A percentile compares a stretch with the other conserved stretches of the same genome.
Conservation (phyloP, 164 flowering plant species). For the Paratinospora sagittata region DNA sequence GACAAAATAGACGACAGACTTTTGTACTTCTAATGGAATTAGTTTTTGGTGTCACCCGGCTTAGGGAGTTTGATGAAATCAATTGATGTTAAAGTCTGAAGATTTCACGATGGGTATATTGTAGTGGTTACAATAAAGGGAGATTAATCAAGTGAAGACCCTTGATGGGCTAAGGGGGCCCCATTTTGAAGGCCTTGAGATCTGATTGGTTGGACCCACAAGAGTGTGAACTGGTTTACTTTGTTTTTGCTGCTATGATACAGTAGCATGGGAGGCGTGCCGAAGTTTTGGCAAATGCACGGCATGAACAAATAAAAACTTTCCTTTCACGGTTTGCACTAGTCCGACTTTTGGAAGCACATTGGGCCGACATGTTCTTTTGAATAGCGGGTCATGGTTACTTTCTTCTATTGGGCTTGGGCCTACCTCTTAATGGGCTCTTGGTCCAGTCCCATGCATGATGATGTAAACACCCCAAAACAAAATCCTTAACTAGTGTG, state of each 20-base stretch:
- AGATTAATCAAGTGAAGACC: too few species aligned
- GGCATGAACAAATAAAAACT: neutral
- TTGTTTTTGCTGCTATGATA: neutral
- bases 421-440: neutral
- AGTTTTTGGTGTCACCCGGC: neutral
- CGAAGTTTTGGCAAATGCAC: neutral
- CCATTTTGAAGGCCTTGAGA: neutral
- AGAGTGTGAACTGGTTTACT: neutral
- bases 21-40: neutral
- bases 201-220: neutral
- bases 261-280: neutral
- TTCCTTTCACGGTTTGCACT: neutral
- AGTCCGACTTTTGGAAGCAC: neutral
- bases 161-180: neutral
- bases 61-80: neutral
- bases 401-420: neutral
- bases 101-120: neutral
- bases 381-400: neutral
- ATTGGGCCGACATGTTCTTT: neutral
- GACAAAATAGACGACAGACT: neutral
- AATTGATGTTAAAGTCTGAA: neutral
- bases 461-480: too few species aligned
- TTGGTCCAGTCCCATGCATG: neutral
- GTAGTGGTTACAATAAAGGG: neutral
- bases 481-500: too few species aligned